These are phyloP conservation scores for Lactarius akahatsu DNA, from an alignment of 768 basidiomycete species.

Conservation along the genomic window DNA sequence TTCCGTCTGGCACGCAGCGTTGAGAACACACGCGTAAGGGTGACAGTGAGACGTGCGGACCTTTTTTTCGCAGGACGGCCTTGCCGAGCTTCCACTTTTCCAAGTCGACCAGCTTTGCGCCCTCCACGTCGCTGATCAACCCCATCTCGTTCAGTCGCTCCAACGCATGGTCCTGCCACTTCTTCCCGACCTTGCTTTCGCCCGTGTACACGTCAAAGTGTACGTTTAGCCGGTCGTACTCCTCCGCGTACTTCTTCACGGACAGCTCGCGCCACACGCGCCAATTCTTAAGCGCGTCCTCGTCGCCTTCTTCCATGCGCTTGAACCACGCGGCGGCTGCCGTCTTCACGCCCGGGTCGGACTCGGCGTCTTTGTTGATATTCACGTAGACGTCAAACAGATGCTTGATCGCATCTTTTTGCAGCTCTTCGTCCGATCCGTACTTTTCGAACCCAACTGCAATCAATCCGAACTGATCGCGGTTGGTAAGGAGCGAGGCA, in stretches of 20 bases:
- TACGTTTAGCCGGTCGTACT: slow-evolving; percentile 88
- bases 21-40: neutral
- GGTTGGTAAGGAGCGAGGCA: neutral
- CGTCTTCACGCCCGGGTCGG: slow-evolving; percentile 66
- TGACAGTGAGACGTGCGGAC: slow-evolving; percentile 38
- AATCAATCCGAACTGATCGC: slow-evolving; percentile 73
- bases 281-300: slow-evolving; percentile 83
- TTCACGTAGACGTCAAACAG: slow-evolving; percentile 93
- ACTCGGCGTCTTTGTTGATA: slow-evolving; percentile 82
- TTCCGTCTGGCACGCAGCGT: slow-evolving; percentile 61
- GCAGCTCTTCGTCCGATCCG: slow-evolving; percentile 79
- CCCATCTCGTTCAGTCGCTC: slow-evolving; percentile 65
- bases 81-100: slow-evolving; percentile 90
- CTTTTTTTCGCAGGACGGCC: slow-evolving; percentile 85
- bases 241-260: slow-evolving; percentile 83
- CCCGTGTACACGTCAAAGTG: slow-evolving; percentile 91
- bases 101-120: slow-evolving; percentile 84
- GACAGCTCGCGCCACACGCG: slow-evolving; percentile 89
- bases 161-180: slow-evolving; percentile 72
- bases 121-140: slow-evolving; percentile 72
- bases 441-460: slow-evolving; percentile 91
- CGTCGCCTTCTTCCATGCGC: slow-evolving; percentile 92
- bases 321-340: slow-evolving; percentile 88
- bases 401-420: slow-evolving; percentile 91
- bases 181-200: slow-evolving; percentile 76